Base-by-base conservation (phyloP, 768 basidiomycete species). In the Lentinula raphanica region DNA sequence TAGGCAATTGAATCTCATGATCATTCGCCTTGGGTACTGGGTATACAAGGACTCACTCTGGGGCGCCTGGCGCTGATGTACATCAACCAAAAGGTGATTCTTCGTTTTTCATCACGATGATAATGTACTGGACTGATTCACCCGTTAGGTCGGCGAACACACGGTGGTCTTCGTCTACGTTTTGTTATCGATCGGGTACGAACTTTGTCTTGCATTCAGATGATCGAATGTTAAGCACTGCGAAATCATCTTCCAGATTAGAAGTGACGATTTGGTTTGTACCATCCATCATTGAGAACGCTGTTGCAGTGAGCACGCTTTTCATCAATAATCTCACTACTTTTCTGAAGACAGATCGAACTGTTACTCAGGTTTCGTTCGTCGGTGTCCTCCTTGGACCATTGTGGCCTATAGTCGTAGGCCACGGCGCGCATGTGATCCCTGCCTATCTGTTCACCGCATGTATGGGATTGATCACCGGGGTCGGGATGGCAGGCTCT, bases 231-330 rank as follows among this genome's bases (percentile, higher is more conserved):
- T n/a, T n/a, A n/a, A n/a, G n/a, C n/a, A n/a, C n/a, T n/a, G n/a
- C n/a, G n/a, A n/a, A n/a, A n/a, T n/a, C 36, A 25, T 8, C n/a
- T n/a, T 40, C 27, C 13, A 75, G 74, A 2, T 70, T 83, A 35
- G 77, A 82, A 62, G 60, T 80, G 15, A 74, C 77, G 12, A 71
- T 84, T 49, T 85, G 83, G 84, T 71, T 78, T 36, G 78, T 80
- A 0, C 77, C 79, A 0, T 77, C 74, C 23, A 69, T 85, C 50
- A 65, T 81, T 48, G 79, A 74, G 31, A 78, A 80, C 63, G 82
- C 79, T 1, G 68, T 84, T 13, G 78, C 78, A 1, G 74, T 77
- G 62, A 53, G 63, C 59, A 35, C 39, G 29, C 27, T 21, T 32
- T 21, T n/a, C n/a, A n/a, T n/a, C n/a, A n/a, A n/a, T n/a, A n/a